phyloP scores from a whole-genome alignment of 2,329 filamentous ascomycete genomes.

The Emericellopsis cladophorae region DNA sequence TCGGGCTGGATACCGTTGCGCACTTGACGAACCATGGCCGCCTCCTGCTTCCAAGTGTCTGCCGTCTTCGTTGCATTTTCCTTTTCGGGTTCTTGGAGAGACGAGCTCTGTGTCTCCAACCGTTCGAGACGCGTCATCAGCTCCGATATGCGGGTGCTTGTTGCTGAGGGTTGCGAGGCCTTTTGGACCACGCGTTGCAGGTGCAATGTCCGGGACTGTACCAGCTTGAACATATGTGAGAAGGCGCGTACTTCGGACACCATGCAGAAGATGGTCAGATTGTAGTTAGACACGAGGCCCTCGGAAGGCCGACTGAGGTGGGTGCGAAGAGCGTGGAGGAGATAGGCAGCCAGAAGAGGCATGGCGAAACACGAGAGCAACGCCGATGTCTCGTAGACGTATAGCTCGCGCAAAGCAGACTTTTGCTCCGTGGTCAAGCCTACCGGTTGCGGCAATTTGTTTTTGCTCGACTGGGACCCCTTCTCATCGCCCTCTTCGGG shows the following conservation, averaged over 20 bases:
- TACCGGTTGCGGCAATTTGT: not conserved
- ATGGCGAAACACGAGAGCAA: slow-evolving; percentile 68
- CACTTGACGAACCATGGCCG: slow-evolving; percentile 41
- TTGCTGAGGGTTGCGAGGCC: slow-evolving; percentile 9
- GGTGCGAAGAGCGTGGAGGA: slow-evolving; percentile 68
- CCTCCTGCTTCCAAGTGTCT: slow-evolving; percentile 23
- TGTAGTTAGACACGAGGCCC: slow-evolving; percentile 82
- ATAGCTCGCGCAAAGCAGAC: slow-evolving; percentile 49
- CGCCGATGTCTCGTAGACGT: slow-evolving; percentile 62
- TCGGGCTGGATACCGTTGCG: slow-evolving; percentile 62
- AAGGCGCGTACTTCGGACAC: slow-evolving; percentile 77
- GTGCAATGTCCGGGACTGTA: slow-evolving; percentile 67
- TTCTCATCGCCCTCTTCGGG: slow-evolving; percentile 25
- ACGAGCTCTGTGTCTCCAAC: slow-evolving; percentile 26
- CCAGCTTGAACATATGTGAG: slow-evolving; percentile 68
- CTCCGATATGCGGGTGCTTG: slow-evolving; percentile 34
- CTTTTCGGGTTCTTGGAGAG: slow-evolving; percentile 10
- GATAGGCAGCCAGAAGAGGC: slow-evolving; percentile 66
- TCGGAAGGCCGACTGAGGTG: slow-evolving; percentile 77
- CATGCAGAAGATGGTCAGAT: slow-evolving; percentile 80
- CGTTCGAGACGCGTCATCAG: slow-evolving; percentile 20
- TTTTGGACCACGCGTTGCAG: slow-evolving; percentile 60
- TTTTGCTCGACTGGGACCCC: not conserved
- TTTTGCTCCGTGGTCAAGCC: slow-evolving; percentile 12
- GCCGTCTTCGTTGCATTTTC: not conserved